These are phyloP conservation scores for Dactylellina parvicollis DNA, from an alignment of 2,329 filamentous ascomycete genomes.

Conservation along the genomic window DNA sequence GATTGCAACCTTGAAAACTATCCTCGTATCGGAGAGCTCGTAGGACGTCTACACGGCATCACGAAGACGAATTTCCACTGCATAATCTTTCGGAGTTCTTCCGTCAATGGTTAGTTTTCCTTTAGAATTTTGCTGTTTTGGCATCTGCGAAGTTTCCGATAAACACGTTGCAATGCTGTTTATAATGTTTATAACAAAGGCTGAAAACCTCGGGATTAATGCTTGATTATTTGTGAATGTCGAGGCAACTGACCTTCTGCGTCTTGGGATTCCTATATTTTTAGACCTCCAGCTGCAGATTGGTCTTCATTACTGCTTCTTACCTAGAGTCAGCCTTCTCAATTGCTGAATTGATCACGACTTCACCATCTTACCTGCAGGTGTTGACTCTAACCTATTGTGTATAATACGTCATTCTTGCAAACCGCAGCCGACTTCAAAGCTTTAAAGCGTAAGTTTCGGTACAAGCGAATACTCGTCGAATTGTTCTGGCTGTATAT, in stretches of 20 bases:
- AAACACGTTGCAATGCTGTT: neutral
- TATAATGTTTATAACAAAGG: conserved; percentile 12
- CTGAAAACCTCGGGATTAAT: conserved; percentile 9
- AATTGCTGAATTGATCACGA: neutral
- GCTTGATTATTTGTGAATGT: neutral
- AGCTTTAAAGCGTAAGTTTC: too few relatives aligned
- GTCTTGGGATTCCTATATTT: neutral
- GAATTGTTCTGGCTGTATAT: too few relatives aligned
- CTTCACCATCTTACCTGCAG: neutral
- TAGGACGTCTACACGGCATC: conserved; percentile 18
- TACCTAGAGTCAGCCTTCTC: neutral
- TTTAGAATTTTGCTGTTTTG: neutral
- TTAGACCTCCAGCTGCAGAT: neutral
- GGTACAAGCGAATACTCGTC: too few relatives aligned
- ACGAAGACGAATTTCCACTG: conserved; percentile 4
- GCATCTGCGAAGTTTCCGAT: neutral
- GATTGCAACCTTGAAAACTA: conserved; percentile 16
- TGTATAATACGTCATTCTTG: too few relatives aligned
- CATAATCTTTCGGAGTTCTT: conserved; percentile 19
- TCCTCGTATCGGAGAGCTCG: conserved; percentile 28
- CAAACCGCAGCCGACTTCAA: too few relatives aligned
- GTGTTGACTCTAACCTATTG: too few relatives aligned
- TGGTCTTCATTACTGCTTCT: neutral
- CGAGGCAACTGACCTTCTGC: neutral
- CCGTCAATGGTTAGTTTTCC: conserved; percentile 22